Percentiles rank a stretch among this genome's conserved stretches.
Evolutionary conservation across 805 yeast genomes (phyloP).

Genomic region (Spathaspora passalidarum): DNA sequence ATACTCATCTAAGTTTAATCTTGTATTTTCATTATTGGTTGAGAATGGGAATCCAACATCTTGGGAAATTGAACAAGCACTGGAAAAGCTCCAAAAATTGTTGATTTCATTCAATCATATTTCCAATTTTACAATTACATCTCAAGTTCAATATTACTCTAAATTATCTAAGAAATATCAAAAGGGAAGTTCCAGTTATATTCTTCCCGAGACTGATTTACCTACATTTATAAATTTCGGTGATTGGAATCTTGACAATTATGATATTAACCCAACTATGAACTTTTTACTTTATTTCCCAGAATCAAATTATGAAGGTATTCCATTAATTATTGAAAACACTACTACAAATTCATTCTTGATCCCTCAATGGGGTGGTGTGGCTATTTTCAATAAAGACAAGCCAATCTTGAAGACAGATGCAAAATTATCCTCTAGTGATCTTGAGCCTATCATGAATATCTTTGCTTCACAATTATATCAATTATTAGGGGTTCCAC

Average conservation of each 20-base stretch:
- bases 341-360: constrained; percentile 57
- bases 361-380: constrained; percentile 92
- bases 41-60: constrained; percentile 65
- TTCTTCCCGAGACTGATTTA: constrained; percentile 51
- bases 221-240: constrained; percentile 80
- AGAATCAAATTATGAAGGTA: constrained; percentile 33
- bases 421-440: constrained; percentile 34
- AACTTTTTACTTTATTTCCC: constrained; percentile 74
- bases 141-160: constrained; percentile 75
- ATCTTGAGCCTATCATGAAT: constrained; percentile 58
- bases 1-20: constrained; percentile 64
- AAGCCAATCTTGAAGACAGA: constrained; percentile 16
- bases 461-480: constrained; percentile 74
- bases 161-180: constrained; percentile 24
- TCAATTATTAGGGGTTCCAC: constrained; percentile 67
- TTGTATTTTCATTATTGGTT: constrained; percentile 71
- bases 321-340: constrained; percentile 49
- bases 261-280: constrained; percentile 60
- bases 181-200: constrained; percentile 14
- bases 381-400: constrained; percentile 46
- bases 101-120: constrained; percentile 44
- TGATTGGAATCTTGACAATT: constrained; percentile 70
- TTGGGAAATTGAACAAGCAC: constrained; percentile 69
- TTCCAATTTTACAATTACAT: constrained; percentile 71
- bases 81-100: constrained; percentile 54